Evolutionary conservation across 805 yeast species (phyloP).

Genomic region (Suhomyces pyralidae): DNA sequence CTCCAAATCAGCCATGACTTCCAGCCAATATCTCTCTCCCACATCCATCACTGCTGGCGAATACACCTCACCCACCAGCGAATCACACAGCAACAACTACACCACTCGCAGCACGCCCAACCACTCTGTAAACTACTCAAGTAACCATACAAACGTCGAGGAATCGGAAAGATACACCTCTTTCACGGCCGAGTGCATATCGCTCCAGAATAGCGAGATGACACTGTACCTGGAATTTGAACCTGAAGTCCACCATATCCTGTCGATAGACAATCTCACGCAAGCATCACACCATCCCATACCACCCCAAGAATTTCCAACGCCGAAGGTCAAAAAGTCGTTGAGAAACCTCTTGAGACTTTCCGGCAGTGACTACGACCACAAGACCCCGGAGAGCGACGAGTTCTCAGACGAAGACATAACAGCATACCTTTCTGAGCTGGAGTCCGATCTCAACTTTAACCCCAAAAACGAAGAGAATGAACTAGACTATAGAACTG

Average conservation of each 20-base stretch:
- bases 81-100: background rate
- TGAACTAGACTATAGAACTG: constrained; percentile 50
- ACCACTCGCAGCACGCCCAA: background rate
- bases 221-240: constrained; percentile 15
- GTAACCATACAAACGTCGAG: constrained; percentile 1
- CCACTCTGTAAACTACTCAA: background rate
- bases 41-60: constrained; percentile 4
- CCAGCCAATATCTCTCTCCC: constrained; percentile 2
- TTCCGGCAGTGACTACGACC: background rate
- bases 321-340: constrained; percentile 2
- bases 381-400: background rate
- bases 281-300: background rate
- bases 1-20: background rate
- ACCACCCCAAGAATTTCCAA: background rate
- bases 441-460: constrained; percentile 25
- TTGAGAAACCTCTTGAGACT: constrained; percentile 6
- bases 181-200: constrained; percentile 36
- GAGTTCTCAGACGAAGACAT: constrained; percentile 10
- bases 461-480: constrained; percentile 46
- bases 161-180: constrained; percentile 22
- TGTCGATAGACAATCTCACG: background rate
- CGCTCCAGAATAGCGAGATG: constrained; percentile 39
- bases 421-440: constrained; percentile 17
- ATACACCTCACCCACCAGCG: constrained; percentile 6
- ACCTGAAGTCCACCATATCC: background rate